Conservation (phyloP, 179 eudicot genomes). For the Beta macrorhiza region DNA sequence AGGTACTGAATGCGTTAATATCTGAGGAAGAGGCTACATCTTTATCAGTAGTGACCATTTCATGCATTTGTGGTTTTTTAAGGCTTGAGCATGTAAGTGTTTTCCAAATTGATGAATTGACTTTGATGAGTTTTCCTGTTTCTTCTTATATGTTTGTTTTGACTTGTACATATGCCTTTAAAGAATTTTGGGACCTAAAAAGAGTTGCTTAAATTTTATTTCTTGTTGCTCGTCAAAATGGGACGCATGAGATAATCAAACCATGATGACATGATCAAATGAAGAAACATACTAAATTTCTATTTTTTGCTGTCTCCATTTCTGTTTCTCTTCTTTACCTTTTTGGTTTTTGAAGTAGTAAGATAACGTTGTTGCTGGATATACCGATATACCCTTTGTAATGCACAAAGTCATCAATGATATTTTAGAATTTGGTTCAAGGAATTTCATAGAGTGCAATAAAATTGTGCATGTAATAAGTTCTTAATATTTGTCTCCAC, state of each 20-base stretch:
- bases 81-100: conserved; percentile 84
- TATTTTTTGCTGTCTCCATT: neutral
- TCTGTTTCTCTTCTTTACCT: neutral
- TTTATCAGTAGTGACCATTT: conserved; percentile 76
- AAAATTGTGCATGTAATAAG: neutral
- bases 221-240: neutral
- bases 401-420: neutral
- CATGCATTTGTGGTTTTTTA: conserved; percentile 85
- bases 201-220: neutral
- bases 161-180: neutral
- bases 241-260: neutral
- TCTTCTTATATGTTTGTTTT: neutral
- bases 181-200: neutral
- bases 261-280: neutral
- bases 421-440: neutral
- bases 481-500: neutral
- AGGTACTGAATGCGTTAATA: conserved; percentile 66
- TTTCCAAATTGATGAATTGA: conserved; percentile 7
- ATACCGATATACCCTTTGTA: neutral
- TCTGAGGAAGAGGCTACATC: conserved; percentile 93
- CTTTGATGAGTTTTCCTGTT: neutral
- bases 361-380: neutral
- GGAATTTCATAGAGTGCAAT: neutral
- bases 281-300: neutral
- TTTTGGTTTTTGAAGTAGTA: neutral